Evolutionary conservation across 2,329 filamentous ascomycete species (phyloP), one percentile per base, ranked within the genome.

Genomic region (Sclerotinia subarctica): DNA sequence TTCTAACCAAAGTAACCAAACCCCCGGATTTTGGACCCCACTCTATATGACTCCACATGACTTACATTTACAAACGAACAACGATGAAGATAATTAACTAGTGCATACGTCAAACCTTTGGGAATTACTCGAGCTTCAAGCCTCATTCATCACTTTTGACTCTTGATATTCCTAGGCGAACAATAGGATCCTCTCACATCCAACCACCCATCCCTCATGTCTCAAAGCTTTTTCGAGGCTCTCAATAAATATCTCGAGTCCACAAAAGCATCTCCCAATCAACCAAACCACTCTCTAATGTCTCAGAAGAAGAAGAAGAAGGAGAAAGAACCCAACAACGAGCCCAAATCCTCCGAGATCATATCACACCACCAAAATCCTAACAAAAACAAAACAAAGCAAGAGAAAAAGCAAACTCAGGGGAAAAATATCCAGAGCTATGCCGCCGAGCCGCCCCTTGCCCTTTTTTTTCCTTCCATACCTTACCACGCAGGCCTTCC

Each of bases 11-110:
- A 62, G 46, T 51, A 51, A 62, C 59, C 59, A 51, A 51, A 38
- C 59, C 59, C 44, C 59, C 59, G 59, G 59, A 62, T 62, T 62
- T 62, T 62, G 59, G n/a, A 51, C 59, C 59, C 59, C 29, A 51
- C 46, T 35, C 44, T n/a, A 47, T 38, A 51, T 35, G 32, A 10
- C 59, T 62, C 59, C 59, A 62, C 59, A 51, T 62, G 59, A 62
- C 59, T 62, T 62, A 51, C 59, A 56, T 56, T 57, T 42, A 17
- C 35, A 35, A 57, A 42, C 35, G 21, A 26, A 44, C 35, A 44
- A 38, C 17, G 19, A 44, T 42, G 35, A 24, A 29, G 11, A 38
- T 17, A 13, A 19, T 11, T 38, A 38, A 26, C 29, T 35, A 62
- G n/a, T n/a, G 21, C 46, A 29, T 38, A 5, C 32, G 47, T 60